These are phyloP conservation scores for Fonsecaea erecta DNA, from an alignment of 2,329 filamentous ascomycete genomes.

Conservation along the genomic window DNA sequence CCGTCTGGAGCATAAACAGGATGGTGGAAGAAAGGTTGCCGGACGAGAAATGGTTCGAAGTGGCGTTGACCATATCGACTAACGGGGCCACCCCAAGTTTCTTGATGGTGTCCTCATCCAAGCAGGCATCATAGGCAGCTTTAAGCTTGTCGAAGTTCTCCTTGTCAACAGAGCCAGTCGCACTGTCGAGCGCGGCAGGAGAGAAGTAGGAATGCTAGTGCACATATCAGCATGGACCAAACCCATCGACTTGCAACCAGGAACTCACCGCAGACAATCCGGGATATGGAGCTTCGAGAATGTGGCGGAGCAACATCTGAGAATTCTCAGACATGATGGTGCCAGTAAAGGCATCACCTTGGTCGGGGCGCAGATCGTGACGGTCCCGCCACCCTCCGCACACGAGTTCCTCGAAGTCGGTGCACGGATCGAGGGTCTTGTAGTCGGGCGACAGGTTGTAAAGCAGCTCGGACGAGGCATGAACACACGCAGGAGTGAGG, in stretches of 20 bases:
- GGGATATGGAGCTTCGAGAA: constrained; percentile 64
- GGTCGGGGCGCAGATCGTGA: constrained; percentile 69
- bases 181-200: constrained; percentile 17
- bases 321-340: constrained; percentile 66
- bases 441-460: constrained; percentile 67
- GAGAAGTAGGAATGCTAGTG: constrained; percentile 34
- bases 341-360: constrained; percentile 64
- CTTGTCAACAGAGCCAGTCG: constrained; percentile 42
- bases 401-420: constrained; percentile 69
- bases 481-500: constrained; percentile 64
- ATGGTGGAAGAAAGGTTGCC: constrained; percentile 43
- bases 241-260: constrained; percentile 43
- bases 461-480: constrained; percentile 66
- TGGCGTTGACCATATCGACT: constrained; percentile 58
- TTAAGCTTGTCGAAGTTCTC: constrained; percentile 71
- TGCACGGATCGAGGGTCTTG: constrained; percentile 68
- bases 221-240: constrained; percentile 8
- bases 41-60: constrained; percentile 47
- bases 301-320: constrained; percentile 63
- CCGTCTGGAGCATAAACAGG: constrained; percentile 45
- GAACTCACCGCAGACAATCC: constrained; percentile 27
- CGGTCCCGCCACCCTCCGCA: constrained; percentile 69
- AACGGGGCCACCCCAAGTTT: constrained; percentile 62
- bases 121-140: constrained; percentile 67
- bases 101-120: constrained; percentile 64